Base-by-base conservation (phyloP, 257 asterid species). In the Rauvolfia tetraphylla region DNA sequence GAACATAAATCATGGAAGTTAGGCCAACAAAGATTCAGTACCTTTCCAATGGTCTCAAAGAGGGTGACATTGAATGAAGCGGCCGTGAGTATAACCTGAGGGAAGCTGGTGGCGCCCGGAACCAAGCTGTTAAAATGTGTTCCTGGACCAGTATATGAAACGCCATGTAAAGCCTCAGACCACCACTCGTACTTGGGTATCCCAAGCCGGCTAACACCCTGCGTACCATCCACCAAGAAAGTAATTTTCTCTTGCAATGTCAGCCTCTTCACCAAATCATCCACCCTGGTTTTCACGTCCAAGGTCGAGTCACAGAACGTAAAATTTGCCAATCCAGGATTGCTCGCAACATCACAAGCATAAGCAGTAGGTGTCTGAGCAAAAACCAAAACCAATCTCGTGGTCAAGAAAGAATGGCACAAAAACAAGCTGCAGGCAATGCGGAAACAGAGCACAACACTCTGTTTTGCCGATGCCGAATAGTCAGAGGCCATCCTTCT, bases 41-140 rank as follows among this genome's bases (percentile, higher is more conserved):
- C 88, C 85, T 82, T 85, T 74, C 89, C 91, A 48, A 87, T 84
- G 62, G 75, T 58, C 62, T 87, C 61, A 73, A 82, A 87, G 61
- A 87, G 78, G 20, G 88, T 71, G 18, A 65, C 84, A 51, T 87
- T 84, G 86, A 87, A 87, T 62, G 87, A 82, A 53, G 91, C 91
- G 1, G 88, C 88, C 7, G 88, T 87, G 33, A 83, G 89, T 38
- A 87, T 71, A 68, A 84, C 88, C 65, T 83, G 86, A 68, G 91
- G 91, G 78, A 87, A 87, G 57, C 89, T 87, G 33, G 91, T 87
- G 65, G 91, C 89, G 27, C 75, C 89, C 9, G 87, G 91, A 65
- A 87, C 81, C 62, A 72, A 44, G 25, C 74, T 56, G 29, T 36
- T 46, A 51, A 85, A 87, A n/a, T 75, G 75, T 13, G 79, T 79